Percentiles rank a stretch among this genome's conserved stretches.
Conservation (phyloP, 164 flowering plant genomes). For the Nelumbo lutea region DNA sequence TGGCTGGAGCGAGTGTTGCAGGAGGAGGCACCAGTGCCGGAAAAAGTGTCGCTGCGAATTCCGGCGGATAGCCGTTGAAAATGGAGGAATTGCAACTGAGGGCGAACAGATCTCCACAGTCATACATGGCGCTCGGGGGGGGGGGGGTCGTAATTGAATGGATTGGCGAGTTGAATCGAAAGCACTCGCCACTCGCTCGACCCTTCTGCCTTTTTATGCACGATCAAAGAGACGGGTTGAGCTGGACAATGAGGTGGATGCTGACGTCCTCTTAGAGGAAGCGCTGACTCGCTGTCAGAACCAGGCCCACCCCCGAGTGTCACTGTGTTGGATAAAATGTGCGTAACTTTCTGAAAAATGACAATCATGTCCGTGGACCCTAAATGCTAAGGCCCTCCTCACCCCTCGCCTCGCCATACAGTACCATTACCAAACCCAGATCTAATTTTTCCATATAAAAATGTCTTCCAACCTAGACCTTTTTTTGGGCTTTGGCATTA, state of each 20-base stretch:
- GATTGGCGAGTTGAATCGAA: too few species aligned
- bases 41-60: not conserved
- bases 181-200: too few species aligned
- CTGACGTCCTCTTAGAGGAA: slow-evolving; percentile 11
- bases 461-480: too few species aligned
- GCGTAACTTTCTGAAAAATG: too few species aligned
- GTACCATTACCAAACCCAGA: too few species aligned
- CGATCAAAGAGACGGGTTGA: not conserved
- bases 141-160: too few species aligned
- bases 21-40: not conserved
- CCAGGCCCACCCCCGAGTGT: not conserved
- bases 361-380: too few species aligned
- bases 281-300: slow-evolving; percentile 8
- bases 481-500: too few species aligned
- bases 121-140: slow-evolving; percentile 6
- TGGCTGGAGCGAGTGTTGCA: not conserved
- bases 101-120: slow-evolving; percentile 4
- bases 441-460: too few species aligned
- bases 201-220: not conserved
- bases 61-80: slow-evolving; percentile 4
- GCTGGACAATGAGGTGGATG: slow-evolving; percentile 17
- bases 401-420: too few species aligned
- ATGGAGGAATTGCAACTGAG: not conserved
- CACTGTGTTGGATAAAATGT: not conserved
- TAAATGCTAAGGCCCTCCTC: too few species aligned